Base-by-base conservation (phyloP, 1,284 basidiomycete genomes). In the Pseudozyma thailandica region DNA sequence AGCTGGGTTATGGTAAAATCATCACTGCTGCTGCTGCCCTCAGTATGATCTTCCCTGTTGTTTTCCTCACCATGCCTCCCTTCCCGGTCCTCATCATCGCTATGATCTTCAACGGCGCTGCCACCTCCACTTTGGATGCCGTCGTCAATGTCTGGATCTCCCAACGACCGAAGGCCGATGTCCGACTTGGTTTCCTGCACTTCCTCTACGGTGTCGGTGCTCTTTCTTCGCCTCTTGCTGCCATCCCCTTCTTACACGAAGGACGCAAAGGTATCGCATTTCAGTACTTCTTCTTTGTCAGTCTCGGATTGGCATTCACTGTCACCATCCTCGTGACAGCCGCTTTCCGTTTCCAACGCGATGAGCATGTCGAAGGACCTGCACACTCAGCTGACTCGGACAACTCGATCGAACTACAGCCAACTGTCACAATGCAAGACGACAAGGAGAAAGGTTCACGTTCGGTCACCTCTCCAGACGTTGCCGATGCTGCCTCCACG, bases 201-300 rank as follows among this genome's bases (percentile, higher is more conserved):
- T 75, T 72, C 23, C 27, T 69, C n/a, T 77, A 77, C 33, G 75
- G 75, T 3, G 21, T 74, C 8, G 75, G 75, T 13, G 75, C 75
- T 4, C 38, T 77, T n/a, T 53, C 53, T 25, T 60, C 65, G 4
- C 75, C 75, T 10, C 42, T 77, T 27, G 75, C 75, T 3, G 73
- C 72, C 2, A 64, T 66, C 3, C 70, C 64, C 8, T 73, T 77
- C 33, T 33, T 61, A 35, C 55, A 60, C 23, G 46, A 61, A 33
- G 58, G 55, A 0, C 41, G 51, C 8, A 39, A 50, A 9, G 70
- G 57, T 6, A 23, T 65, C 13, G 49, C 50, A 8, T 77, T 75
- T 47, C 50, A 61, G 49, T 55, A 59, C 47, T 77, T 77, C 30
- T 77, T 71, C 47, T 48, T 47, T 12, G 62, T 65, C 35, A 46